A percentile compares a stretch with the other conserved stretches of the same genome.
Conservation (phyloP, 805 yeast species). For the Osmozyma mogii region DNA sequence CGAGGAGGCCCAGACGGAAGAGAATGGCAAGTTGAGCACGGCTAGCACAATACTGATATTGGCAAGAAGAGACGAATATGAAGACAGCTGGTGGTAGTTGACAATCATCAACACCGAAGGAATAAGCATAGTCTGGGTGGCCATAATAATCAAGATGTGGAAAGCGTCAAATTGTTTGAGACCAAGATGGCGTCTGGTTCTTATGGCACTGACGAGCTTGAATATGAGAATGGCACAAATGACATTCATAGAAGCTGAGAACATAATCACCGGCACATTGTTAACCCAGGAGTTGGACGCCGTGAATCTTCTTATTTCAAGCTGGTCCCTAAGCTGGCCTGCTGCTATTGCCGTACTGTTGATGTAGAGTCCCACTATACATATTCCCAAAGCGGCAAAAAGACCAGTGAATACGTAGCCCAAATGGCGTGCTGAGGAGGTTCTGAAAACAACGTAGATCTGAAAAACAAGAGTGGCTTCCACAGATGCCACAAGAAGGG, state of each 20-base stretch:
- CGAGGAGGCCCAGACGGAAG: slow-evolving; percentile 84
- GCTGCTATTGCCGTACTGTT: slow-evolving; percentile 39
- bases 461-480: slow-evolving; percentile 67
- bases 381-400: slow-evolving; percentile 35
- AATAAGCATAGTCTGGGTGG: slow-evolving; percentile 70
- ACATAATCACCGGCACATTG: slow-evolving; percentile 51
- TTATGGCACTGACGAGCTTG: slow-evolving; percentile 65
- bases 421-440: slow-evolving; percentile 40
- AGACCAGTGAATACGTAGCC: slow-evolving; percentile 34
- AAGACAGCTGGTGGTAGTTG: slow-evolving; percentile 33
- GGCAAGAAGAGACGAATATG: slow-evolving; percentile 29
- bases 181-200: slow-evolving; percentile 70
- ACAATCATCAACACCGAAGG: slow-evolving; percentile 66
- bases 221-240: slow-evolving; percentile 51
- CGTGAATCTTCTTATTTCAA: slow-evolving; percentile 1
- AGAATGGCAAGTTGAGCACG: slow-evolving; percentile 68
- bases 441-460: slow-evolving; percentile 58
- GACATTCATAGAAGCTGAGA: slow-evolving; percentile 60
- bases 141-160: slow-evolving; percentile 75
- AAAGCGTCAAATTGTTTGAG: slow-evolving; percentile 74
- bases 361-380: slow-evolving; percentile 54
- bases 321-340: slow-evolving; percentile 1
- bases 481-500: slow-evolving; percentile 51
- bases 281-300: slow-evolving; percentile 32
- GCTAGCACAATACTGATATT: slow-evolving; percentile 55